Evolutionary conservation across 208 protist species (phyloP).

Genomic region (Trypanosoma brucei): DNA sequence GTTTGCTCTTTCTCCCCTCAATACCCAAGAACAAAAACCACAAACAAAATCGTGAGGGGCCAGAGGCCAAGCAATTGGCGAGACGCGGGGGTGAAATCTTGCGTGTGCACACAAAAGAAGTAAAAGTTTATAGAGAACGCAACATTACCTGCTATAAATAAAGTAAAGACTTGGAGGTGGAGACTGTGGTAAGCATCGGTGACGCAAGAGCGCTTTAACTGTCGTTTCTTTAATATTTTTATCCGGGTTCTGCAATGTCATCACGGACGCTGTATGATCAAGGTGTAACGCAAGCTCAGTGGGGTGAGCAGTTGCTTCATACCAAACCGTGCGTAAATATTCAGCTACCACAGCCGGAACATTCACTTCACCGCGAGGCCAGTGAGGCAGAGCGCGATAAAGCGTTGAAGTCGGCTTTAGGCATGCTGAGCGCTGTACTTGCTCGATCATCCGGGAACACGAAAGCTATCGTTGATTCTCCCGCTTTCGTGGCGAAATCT

Average conservation of each 20-base stretch:
- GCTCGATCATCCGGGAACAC: constrained; percentile 4
- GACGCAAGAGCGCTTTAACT: neutral
- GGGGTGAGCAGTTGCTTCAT: constrained; percentile 12
- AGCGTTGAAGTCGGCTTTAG: constrained; percentile 15
- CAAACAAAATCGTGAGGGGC: too few relatives aligned
- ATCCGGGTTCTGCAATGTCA: constrained; percentile 2
- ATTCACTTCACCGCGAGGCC: constrained; percentile 6
- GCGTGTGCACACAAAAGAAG: neutral
- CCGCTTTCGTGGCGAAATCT: constrained; percentile 24
- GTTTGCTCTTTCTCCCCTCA: too few relatives aligned
- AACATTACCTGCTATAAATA: neutral
- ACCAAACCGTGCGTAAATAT: constrained; percentile 13
- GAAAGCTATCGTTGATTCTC: constrained; percentile 1
- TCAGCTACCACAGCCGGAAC: constrained; percentile 3
- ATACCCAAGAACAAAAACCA: too few relatives aligned
- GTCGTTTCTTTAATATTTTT: too few relatives aligned
- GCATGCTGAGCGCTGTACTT: constrained; percentile 42
- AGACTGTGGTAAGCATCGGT: neutral
- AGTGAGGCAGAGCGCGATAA: constrained; percentile 8
- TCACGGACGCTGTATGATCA: constrained; percentile 16
- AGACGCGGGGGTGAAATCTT: too few relatives aligned
- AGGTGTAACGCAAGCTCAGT: constrained; percentile 1
- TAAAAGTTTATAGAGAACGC: constrained; percentile 3
- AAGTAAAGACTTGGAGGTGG: too few relatives aligned
- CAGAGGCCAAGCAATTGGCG: too few relatives aligned